phyloP scores from a whole-genome alignment of 2,329 filamentous ascomycete species.

The Cercospora sp. region DNA sequence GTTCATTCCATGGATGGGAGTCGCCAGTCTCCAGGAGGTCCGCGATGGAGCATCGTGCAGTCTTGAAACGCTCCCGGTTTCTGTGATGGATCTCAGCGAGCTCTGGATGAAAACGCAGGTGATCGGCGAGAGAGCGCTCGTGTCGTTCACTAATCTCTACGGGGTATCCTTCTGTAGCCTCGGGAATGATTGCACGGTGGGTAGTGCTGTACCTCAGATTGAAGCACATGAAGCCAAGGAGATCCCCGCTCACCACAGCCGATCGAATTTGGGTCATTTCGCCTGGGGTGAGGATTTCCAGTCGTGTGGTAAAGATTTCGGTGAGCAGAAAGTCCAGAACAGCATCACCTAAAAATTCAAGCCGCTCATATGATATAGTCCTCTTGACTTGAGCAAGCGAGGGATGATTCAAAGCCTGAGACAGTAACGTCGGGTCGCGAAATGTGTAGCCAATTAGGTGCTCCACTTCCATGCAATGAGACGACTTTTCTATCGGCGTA shows the following conservation, averaged over 20 bases:
- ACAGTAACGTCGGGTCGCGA: not conserved
- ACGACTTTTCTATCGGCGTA: too few species aligned
- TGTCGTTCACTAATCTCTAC: not conserved
- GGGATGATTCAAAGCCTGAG: not conserved
- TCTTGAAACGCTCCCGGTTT: not conserved
- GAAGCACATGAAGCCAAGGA: not conserved
- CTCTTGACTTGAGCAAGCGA: not conserved
- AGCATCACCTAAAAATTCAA: not conserved
- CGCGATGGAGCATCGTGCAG: not conserved
- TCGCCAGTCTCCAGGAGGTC: not conserved
- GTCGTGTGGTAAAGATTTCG: not conserved
- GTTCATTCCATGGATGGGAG: not conserved
- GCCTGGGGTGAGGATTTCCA: not conserved
- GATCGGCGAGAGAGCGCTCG: not conserved
- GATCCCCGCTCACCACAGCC: not conserved
- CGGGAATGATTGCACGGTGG: too few species aligned
- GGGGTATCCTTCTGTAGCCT: not conserved
- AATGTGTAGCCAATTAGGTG: too few species aligned
- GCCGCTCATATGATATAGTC: not conserved
- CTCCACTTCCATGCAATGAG: not conserved
- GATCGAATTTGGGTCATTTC: not conserved
- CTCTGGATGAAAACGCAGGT: not conserved
- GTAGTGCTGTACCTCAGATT: not conserved
- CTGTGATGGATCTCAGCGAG: not conserved
- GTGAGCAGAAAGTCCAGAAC: not conserved